Percentiles rank a stretch among this genome's conserved stretches.
phyloP scores from a whole-genome alignment of 2,329 filamentous ascomycete species.

The Botrytis medusae region DNA sequence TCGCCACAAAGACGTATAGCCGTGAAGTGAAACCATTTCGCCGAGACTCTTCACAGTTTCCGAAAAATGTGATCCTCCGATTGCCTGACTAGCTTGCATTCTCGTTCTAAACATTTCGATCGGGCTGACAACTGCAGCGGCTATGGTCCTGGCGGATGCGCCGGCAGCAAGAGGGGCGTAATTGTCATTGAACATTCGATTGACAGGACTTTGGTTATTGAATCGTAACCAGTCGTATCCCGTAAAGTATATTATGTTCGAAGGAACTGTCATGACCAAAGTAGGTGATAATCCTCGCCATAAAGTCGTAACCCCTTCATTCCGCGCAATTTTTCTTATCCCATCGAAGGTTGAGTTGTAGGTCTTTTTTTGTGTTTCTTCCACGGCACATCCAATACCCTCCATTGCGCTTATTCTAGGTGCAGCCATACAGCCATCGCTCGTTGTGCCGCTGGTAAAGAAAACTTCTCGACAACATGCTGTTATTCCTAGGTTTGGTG shows the following conservation, averaged over 20 bases:
- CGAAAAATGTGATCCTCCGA: constrained; percentile 66
- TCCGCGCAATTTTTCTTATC: constrained; percentile 87
- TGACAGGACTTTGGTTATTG: constrained; percentile 70
- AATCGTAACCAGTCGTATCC: constrained; percentile 93
- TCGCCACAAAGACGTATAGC: constrained; percentile 83
- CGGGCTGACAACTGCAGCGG: constrained; percentile 80
- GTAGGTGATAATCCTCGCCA: constrained; percentile 97
- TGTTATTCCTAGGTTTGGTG: constrained; percentile 83
- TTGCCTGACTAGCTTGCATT: constrained; percentile 72
- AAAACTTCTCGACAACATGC: constrained; percentile 97
- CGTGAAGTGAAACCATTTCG: constrained; percentile 75
- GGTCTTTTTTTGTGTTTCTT: constrained; percentile 78
- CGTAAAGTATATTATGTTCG: constrained; percentile 97
- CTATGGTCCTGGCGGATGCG: constrained; percentile 71
- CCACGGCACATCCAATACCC: constrained; percentile 69
- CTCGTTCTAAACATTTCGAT: constrained; percentile 93
- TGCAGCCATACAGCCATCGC: constrained; percentile 50
- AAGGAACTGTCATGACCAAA: constrained; percentile 87
- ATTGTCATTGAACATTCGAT: constrained; percentile 59
- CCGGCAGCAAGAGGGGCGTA: constrained; percentile 82
- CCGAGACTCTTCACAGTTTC: constrained; percentile 75
- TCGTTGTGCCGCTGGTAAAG: constrained; percentile 81
- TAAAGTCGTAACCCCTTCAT: constrained; percentile 82
- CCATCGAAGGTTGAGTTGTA: constrained; percentile 93
- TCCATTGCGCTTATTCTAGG: constrained; percentile 34